These are phyloP conservation scores for Adiantum capillusveneris DNA, from an alignment of 75 land plant species.

Conservation along the genomic window DNA sequence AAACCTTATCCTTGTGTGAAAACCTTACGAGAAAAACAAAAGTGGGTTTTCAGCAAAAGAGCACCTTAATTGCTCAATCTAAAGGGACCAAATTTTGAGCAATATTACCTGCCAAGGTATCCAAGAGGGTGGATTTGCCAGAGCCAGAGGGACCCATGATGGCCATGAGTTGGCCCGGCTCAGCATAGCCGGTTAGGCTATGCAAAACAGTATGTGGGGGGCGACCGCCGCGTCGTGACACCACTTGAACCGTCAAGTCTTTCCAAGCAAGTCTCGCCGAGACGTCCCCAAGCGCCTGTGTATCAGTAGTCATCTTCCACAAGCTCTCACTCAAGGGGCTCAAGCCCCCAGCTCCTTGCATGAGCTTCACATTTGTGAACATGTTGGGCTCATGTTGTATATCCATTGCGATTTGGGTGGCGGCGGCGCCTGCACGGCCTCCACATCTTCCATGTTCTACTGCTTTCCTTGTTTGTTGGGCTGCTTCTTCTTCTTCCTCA, in stretches of 20 bases:
- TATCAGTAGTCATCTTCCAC: conserved; percentile 60
- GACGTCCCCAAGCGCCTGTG: conserved; percentile 54
- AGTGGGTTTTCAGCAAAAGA: too few relatives aligned
- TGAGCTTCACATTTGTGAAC: too few relatives aligned
- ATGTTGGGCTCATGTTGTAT: too few relatives aligned
- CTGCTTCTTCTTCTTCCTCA: too few relatives aligned
- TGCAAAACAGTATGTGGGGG: conserved; percentile 65
- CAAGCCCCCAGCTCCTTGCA: background rate
- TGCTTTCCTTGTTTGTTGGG: too few relatives aligned
- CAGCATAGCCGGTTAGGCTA: conserved; percentile 69
- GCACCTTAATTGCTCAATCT: too few relatives aligned
- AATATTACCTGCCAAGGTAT: conserved; percentile 62
- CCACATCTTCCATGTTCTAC: too few relatives aligned
- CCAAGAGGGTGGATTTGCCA: conserved; percentile 75
- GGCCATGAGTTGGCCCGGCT: conserved; percentile 69
- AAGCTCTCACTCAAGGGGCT: conserved; percentile 82
- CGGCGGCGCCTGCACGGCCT: too few relatives aligned
- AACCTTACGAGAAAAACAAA: too few relatives aligned
- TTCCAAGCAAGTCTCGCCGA: conserved; percentile 89
- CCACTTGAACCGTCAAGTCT: conserved; percentile 69
- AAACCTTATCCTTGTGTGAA: too few relatives aligned
- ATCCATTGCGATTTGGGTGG: too few relatives aligned
- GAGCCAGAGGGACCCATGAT: conserved; percentile 96
- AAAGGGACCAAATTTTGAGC: too few relatives aligned
- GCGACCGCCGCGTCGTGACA: conserved; percentile 43